Evolutionary conservation across 345 rosid species (phyloP), one percentile per base, ranked within the genome.

Genomic region (Salix dunnii): DNA sequence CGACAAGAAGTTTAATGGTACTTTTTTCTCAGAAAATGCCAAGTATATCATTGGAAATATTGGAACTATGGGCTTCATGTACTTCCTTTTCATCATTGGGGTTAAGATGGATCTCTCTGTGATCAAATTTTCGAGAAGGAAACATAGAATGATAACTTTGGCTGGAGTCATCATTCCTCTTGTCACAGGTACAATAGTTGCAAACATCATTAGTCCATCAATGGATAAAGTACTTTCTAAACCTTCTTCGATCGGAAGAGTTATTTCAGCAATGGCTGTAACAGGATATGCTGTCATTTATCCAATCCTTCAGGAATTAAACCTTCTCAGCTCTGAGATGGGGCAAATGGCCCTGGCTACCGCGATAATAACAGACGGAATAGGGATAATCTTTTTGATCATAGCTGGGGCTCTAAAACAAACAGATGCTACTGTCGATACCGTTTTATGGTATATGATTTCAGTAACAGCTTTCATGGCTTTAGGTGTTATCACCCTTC

Each of bases 11-110:
- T 88, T 90, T 66, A 40, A 74, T 11, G 67, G 65, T 23, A 25
- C 25, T 3, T 4, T 87, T 6, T 85, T 87, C 58, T 93, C 97
- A 3, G 88, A 78, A 0, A 77, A 82, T n/a, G 78, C 87, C 2
- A 64, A 78, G 38, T 88, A 76, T 73, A 71, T 93, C 36, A n/a
- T 85, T 3, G 83, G 71, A 72, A 95, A 90, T 76, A 2, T 93
- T 2, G 97, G 84, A 63, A 3, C 73, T 0, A 48, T 81, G 67
- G 78, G 80, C 14, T 43, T 77, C 9, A 81, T 77, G 80, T 81
- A 33, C 48, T 77, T 81, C 68, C 35, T 81, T 8, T 81, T 81
- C 58, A 27, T 77, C 2, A 6, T 71, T 6, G 78, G 84, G 49
- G 80, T 81, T 1, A 81, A 74, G 43, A 73, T 77, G 77, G 80